A percentile compares a stretch with the other conserved stretches of the same genome.
Conservation (phyloP, 192 early-diverging fungal species). For the Linnemannia zychae region DNA sequence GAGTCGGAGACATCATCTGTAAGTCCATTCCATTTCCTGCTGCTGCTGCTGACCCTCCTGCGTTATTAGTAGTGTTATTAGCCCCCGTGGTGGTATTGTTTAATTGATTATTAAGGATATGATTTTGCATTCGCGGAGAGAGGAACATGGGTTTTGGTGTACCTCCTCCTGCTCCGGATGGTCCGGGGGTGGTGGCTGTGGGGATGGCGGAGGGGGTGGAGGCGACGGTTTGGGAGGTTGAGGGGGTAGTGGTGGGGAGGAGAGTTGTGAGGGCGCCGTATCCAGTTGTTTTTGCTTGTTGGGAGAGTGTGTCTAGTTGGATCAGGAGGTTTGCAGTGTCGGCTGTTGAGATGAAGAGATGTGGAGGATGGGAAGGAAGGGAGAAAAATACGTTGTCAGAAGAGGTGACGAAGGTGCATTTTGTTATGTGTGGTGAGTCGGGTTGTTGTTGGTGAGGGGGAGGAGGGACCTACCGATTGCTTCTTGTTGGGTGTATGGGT, state of each 20-base stretch:
- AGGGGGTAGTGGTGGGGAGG: no score
- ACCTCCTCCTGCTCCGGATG: neutral
- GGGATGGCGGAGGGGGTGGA: conserved; percentile 27
- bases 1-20: conserved; percentile 41
- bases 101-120: conserved; percentile 40
- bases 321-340: conserved; percentile 46
- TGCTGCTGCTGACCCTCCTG: neutral
- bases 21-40: neutral
- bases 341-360: conserved; percentile 11
- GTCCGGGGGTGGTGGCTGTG: neutral
- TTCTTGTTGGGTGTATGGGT: conserved; percentile 54
- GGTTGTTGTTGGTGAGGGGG: neutral
- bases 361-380: neutral
- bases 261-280: conserved; percentile 40
- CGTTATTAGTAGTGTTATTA: neutral
- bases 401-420: no score
- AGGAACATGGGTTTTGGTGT: conserved; percentile 52
- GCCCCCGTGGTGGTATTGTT: conserved; percentile 9
- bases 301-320: conserved; percentile 40
- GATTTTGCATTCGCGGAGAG: conserved; percentile 49
- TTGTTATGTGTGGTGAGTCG: neutral
- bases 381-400: neutral
- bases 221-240: conserved; percentile 39
- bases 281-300: conserved; percentile 38
- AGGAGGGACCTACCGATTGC: conserved; percentile 27